Evolutionary conservation across 2,329 filamentous ascomycete species (phyloP).

Genomic region (Myriosclerotinia duriaeana): DNA sequence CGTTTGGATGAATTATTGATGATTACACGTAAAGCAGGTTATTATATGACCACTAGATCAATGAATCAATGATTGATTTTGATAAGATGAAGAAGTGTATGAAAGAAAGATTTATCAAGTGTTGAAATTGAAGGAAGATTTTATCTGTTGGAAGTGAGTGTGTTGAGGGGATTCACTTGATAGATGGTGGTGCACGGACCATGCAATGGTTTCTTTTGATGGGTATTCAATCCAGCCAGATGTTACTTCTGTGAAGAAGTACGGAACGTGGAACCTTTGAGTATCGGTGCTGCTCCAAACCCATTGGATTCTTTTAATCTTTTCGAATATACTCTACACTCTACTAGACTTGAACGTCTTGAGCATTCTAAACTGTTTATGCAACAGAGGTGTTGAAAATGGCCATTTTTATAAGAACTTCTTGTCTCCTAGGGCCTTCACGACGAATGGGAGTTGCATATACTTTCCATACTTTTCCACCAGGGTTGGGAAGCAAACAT

Average conservation of each 20-base stretch:
- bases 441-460: neutral
- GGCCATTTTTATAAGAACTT: neutral
- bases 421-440: no score
- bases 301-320: no score
- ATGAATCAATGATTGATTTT: neutral
- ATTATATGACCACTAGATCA: slow-evolving; percentile 4
- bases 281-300: no score
- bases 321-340: no score
- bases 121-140: neutral
- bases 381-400: neutral
- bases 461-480: neutral
- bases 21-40: neutral
- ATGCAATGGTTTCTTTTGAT: neutral
- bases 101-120: neutral
- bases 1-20: neutral
- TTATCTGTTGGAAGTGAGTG: neutral
- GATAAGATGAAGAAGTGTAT: neutral
- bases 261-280: no score
- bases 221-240: no score
- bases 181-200: slow-evolving; percentile 9
- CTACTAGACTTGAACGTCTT: no score
- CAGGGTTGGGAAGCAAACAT: neutral
- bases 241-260: no score
- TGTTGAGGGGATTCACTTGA: slow-evolving; percentile 8
- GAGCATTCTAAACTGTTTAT: neutral